A percentile compares a stretch with the other conserved stretches of the same genome.
Conservation (phyloP, 2,329 filamentous ascomycete genomes). For the Fusarium ambrosium region DNA sequence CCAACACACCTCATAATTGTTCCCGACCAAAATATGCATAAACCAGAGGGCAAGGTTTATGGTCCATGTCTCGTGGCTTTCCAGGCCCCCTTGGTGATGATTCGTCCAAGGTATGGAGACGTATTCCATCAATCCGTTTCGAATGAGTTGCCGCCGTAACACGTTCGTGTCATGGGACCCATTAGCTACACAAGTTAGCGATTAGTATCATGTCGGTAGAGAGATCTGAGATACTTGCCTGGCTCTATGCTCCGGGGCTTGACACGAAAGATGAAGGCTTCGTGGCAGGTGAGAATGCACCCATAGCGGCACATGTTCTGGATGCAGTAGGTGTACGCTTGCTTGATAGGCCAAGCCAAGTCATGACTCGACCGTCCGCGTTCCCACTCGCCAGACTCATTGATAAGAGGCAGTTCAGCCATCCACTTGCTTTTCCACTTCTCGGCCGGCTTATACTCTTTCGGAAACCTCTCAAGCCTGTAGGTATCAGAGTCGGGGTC, state of each 20-base stretch:
- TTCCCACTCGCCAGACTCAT: neutral
- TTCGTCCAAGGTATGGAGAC: neutral
- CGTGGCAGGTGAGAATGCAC: neutral
- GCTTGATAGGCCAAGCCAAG: neutral
- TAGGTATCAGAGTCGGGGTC: neutral
- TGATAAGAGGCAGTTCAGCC: neutral
- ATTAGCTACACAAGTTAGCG: neutral
- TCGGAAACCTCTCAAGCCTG: neutral
- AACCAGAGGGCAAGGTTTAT: neutral
- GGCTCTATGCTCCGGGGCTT: neutral
- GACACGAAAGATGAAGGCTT: neutral
- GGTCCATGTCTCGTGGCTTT: neutral
- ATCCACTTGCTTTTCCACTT: neutral
- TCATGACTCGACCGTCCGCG: neutral
- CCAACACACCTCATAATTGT: neutral
- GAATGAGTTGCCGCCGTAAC: neutral
- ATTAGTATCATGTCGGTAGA: too few relatives aligned
- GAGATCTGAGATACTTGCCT: neutral
- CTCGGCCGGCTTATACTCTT: neutral
- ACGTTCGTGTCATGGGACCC: neutral
- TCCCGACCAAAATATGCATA: neutral
- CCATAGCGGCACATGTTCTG: neutral
- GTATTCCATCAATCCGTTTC: neutral
- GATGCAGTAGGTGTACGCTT: neutral
- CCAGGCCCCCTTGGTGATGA: neutral